A percentile compares a stretch with the other conserved stretches of the same genome.
Evolutionary conservation across 2,329 filamentous ascomycete species (phyloP).

Genomic region (Didymella lethalis): DNA sequence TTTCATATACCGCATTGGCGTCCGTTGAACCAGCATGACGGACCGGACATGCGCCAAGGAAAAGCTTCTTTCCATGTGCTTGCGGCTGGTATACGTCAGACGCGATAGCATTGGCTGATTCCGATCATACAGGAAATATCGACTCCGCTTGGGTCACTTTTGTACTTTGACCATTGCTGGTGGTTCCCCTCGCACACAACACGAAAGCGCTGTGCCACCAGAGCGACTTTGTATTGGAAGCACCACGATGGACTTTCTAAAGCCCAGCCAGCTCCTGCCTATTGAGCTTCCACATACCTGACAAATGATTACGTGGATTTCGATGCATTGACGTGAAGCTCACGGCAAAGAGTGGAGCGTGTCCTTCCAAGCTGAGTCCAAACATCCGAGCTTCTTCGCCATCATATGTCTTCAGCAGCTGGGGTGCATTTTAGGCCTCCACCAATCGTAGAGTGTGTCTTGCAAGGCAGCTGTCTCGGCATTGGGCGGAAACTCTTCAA

Average conservation of each 20-base stretch:
- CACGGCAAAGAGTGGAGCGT: conserved; percentile 26
- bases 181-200: conserved; percentile 1
- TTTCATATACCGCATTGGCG: conserved; percentile 27
- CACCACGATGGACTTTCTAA: conserved; percentile 2
- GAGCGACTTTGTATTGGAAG: not conserved
- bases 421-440: conserved; percentile 33
- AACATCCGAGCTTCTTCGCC: conserved; percentile 26
- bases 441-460: conserved; percentile 36
- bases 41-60: conserved; percentile 28
- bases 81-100: conserved; percentile 22
- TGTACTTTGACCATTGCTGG: conserved; percentile 5
- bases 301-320: conserved; percentile 9
- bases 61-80: conserved; percentile 32
- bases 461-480: conserved; percentile 34
- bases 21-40: conserved; percentile 27
- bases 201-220: conserved; percentile 11
- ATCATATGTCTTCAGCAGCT: conserved; percentile 30
- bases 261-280: not conserved
- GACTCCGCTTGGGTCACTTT: conserved; percentile 20
- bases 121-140: conserved; percentile 19
- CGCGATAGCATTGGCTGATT: conserved; percentile 25
- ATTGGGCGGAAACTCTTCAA: conserved; percentile 38
- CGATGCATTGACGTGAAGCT: conserved; percentile 31
- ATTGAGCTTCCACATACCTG: not conserved
- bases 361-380: conserved; percentile 24